Evolutionary conservation across 1,284 basidiomycete genomes (phyloP).

Genomic region (Fomitopsis palustris): DNA sequence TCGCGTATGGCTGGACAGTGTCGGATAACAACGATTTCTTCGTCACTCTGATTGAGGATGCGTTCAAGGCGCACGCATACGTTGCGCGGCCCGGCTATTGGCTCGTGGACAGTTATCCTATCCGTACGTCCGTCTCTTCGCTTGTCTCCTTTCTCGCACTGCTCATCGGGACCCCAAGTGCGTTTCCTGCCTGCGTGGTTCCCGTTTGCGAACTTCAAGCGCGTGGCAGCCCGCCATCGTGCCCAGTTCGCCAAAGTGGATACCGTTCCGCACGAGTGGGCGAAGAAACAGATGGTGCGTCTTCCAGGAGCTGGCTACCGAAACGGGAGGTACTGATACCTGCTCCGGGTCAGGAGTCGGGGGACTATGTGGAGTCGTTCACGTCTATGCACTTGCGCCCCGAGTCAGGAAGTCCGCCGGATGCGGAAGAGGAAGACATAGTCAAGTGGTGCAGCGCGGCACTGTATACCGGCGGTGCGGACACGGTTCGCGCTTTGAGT

Average conservation of each 20-base stretch:
- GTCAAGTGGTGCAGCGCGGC: constrained; percentile 29
- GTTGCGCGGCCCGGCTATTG: constrained; percentile 15
- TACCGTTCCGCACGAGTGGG: constrained; percentile 29
- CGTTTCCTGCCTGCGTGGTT: constrained; percentile 33
- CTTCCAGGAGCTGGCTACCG: not conserved
- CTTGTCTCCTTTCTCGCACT: constrained; percentile 14
- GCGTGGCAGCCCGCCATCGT: constrained; percentile 16
- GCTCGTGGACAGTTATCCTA: constrained; percentile 21
- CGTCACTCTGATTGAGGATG: constrained; percentile 22
- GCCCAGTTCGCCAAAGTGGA: constrained; percentile 20
- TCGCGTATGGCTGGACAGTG: constrained; percentile 27
- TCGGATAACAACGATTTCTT: constrained; percentile 26
- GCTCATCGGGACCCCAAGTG: constrained; percentile 27
- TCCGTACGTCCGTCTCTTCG: constrained; percentile 25
- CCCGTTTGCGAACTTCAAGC: constrained; percentile 33
- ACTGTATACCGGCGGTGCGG: constrained; percentile 39
- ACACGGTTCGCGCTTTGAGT: constrained; percentile 10
- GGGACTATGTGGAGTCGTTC: constrained; percentile 32
- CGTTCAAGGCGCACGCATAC: constrained; percentile 6
- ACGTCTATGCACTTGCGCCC: constrained; percentile 31
- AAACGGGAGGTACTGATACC: not conserved
- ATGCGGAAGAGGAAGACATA: constrained; percentile 7
- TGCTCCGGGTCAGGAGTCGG: constrained; percentile 22
- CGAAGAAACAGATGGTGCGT: constrained; percentile 30
- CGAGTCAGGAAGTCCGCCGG: constrained; percentile 19